Evolutionary conservation across 495 filamentous ascomycete genomes (phyloP).

Genomic region (Xylaria venustula): DNA sequence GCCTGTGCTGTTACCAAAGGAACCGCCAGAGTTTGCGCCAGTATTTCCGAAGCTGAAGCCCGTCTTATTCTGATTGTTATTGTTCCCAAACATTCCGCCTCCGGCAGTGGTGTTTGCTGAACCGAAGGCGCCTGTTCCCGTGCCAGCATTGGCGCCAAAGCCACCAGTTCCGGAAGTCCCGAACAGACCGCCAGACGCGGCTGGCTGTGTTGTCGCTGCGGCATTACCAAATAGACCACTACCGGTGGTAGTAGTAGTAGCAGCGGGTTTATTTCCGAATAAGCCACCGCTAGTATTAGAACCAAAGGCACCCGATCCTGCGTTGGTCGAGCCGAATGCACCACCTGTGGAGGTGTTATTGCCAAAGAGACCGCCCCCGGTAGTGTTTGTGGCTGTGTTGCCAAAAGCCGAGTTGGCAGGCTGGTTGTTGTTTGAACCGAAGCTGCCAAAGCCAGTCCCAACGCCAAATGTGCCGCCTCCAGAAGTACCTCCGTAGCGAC

Average conservation of each 20-base stretch:
- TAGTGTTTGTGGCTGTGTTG: conserved; percentile 32
- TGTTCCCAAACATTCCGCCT: conserved; percentile 42
- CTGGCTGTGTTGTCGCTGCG: conserved; percentile 40
- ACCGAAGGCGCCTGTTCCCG: conserved; percentile 29
- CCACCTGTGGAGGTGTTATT: conserved; percentile 49
- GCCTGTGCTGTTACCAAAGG: conserved; percentile 29
- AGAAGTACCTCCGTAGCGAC: conserved; percentile 74
- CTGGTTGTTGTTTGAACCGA: conserved; percentile 39
- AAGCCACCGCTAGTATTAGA: conserved; percentile 35
- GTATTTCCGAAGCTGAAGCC: conserved; percentile 36
- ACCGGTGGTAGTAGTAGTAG: too few relatives aligned
- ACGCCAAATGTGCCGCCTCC: conserved; percentile 81
- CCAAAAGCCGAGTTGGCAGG: conserved; percentile 43
- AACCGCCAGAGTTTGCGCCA: conserved; percentile 22
- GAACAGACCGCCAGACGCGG: conserved; percentile 46
- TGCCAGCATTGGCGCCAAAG: conserved; percentile 14
- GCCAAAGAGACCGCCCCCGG: conserved; percentile 47
- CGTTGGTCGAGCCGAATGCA: conserved; percentile 51
- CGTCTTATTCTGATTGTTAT: conserved; percentile 38
- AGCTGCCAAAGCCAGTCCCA: conserved; percentile 57
- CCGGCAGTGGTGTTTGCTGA: conserved; percentile 21
- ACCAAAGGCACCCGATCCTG: conserved; percentile 43
- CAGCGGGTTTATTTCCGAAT: conserved; percentile 48
- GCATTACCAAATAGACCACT: conserved; percentile 47
- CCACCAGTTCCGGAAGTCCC: conserved; percentile 31